Conservation (phyloP, 129 eudicot genomes). For the Chrysanthemum makinoi region DNA sequence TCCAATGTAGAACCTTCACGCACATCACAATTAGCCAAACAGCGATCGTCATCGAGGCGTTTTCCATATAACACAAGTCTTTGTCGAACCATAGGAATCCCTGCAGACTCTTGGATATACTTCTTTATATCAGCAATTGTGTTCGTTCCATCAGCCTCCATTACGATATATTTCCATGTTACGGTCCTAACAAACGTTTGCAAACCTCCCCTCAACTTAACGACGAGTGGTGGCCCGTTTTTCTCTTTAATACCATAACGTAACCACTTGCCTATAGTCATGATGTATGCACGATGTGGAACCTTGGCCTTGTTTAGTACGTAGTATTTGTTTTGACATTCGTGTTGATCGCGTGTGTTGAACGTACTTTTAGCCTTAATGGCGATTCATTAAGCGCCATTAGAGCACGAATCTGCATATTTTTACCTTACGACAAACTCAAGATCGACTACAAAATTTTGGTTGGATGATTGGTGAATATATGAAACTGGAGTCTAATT, state of each 20-base stretch:
- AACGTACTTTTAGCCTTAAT: background rate
- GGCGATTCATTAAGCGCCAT: background rate
- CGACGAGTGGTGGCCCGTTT: background rate
- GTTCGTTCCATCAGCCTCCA: background rate
- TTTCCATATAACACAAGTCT: background rate
- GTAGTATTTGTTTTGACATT: constrained; percentile 1
- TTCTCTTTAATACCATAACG: constrained; percentile 1
- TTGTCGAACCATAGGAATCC: background rate
- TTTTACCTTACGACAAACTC: background rate
- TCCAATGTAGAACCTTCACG: background rate
- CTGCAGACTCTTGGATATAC: background rate
- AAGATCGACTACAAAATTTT: too few relatives aligned
- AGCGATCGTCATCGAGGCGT: background rate
- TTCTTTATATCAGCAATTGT: background rate
- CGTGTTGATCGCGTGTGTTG: background rate
- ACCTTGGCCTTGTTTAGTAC: background rate
- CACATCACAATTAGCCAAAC: background rate
- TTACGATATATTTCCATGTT: constrained; percentile 1
- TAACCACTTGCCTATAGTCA: background rate
- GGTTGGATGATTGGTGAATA: too few relatives aligned
- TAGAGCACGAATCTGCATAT: background rate
- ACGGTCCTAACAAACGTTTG: background rate
- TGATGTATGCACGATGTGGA: background rate
- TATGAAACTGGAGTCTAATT: too few relatives aligned
- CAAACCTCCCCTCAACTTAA: constrained; percentile 5